Base-by-base conservation (phyloP, 139 green algal species). In the Chlamydomonas schloesseri region DNA sequence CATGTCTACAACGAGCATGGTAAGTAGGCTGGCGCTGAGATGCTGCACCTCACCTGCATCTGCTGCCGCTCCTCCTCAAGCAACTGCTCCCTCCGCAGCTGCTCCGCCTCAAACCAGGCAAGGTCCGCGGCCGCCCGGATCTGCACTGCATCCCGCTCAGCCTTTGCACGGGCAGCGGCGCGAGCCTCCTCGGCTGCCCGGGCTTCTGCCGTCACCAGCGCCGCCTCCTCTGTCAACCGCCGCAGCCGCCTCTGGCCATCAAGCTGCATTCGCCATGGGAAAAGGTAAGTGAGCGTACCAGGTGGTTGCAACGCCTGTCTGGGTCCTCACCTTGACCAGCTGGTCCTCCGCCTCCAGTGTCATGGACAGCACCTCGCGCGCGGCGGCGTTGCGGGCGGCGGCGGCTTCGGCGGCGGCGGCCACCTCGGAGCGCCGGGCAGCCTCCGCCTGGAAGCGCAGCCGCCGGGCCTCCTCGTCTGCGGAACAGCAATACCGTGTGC, bases 201-300 rank as follows among this genome's bases (percentile, higher is more conserved):
- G 36, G 83, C 81, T 36, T 87, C 69, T 24, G 73, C 80, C 3
- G 91, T 91, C 36, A 87, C 10, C 46, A 62, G 46, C 15, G 88
- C 86, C 76, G 91, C 73, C n/a, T 91, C 88, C 75, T 94, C 87
- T 0, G 88, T 87, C 77, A 94, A 55, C 17, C 83, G 77, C 18
- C 87, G 88, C 74, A 94, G 65, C 24, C 65, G 78, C 65, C 88
- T 75, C 71, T 94, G 73, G 11, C 68, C 62, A 20, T 94, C 91
- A 23, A 90, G 58, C 88, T 92, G 87, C 60, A 47, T 1, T 5
- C n/a, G n/a, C n/a, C n/a, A n/a, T n/a, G n/a, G n/a, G n/a, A n/a
- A n/a, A n/a, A n/a, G n/a, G n/a, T n/a, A n/a, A n/a, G n/a, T n/a
- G n/a, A n/a, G n/a, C n/a, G n/a, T n/a, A n/a, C n/a, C n/a, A n/a